phyloP scores from a whole-genome alignment of 2,329 filamentous ascomycete genomes.

The Podosphaera fusca region DNA sequence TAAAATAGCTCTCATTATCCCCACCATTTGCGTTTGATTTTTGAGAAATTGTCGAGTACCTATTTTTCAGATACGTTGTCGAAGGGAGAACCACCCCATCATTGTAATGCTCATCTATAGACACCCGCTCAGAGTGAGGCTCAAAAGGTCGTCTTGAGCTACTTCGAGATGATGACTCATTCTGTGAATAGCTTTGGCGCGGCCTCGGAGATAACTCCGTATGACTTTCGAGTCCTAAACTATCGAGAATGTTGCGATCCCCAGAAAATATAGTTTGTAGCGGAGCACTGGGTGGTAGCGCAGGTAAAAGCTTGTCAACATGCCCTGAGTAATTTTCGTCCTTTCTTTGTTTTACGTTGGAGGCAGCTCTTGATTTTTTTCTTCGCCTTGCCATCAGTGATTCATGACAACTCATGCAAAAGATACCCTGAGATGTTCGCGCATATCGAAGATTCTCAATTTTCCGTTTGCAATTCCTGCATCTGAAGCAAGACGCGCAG shows the following conservation, averaged over 20 bases:
- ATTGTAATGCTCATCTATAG: constrained; percentile 21
- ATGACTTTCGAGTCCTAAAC: constrained; percentile 41
- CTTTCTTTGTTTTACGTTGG: constrained; percentile 35
- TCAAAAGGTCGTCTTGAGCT: constrained; percentile 22
- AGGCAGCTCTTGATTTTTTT: constrained; percentile 57
- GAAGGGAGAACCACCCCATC: constrained; percentile 49
- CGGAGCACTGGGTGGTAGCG: constrained; percentile 56
- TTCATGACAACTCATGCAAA: constrained; percentile 98
- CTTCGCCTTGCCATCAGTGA: constrained; percentile 79
- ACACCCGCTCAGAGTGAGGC: constrained; percentile 29
- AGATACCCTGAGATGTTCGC: constrained; percentile 91
- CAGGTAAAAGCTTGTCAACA: constrained; percentile 79
- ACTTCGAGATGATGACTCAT: constrained; percentile 31
- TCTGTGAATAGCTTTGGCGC: constrained; percentile 25
- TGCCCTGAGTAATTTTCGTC: constrained; percentile 44
- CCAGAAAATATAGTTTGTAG: constrained; percentile 36
- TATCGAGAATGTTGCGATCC: constrained; percentile 29
- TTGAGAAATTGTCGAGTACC: constrained; percentile 45
- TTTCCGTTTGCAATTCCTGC: constrained; percentile 93
- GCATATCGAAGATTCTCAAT: constrained; percentile 97
- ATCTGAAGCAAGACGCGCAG: constrained; percentile 90
- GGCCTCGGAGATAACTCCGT: constrained; percentile 46
- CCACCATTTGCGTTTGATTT: constrained; percentile 21
- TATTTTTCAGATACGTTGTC: constrained; percentile 55
- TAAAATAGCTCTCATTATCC: constrained; percentile 37